Base-by-base conservation (phyloP, 176 grass and related monocot genomes). In the Musa troglodytarum region DNA sequence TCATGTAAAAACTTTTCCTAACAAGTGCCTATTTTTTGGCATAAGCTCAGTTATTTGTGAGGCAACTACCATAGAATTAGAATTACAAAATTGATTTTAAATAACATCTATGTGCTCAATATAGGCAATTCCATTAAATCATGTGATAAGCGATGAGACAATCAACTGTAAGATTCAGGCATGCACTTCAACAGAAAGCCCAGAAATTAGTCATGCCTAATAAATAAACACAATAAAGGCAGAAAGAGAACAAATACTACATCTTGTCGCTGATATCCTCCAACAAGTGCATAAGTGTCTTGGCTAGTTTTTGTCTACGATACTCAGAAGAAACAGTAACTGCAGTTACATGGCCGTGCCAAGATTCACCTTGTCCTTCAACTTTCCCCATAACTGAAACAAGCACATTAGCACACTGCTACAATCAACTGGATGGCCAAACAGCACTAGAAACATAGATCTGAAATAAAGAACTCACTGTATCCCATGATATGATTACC, bases 341-440 rank as follows among this genome's bases (percentile, higher is more conserved):
- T 34, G 95, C 95, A 17, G 95, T 98, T 56, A 98, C 95, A 34
- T 98, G 95, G 20, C 95, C 95, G 80, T 98, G 95, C 95, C 95
- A 98, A 52, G 86, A 93, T 82, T 98, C 95, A 73, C 95, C 95
- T 91, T 98, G 90, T 22, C 95, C 95, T 91, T 98, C 95, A 65
- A 98, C 95, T 84, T 98, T 98, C 25, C 95, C 95, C 95, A 98
- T 98, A 52, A 98, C 95, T 98, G 80, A 71, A 89, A 76, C 54
- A 85, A 43, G 87, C 17, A 43, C 2, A 22, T 54, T 76, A 73
- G 21, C 70, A 52, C n/a, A 34, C 82, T 15, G 15, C 1, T 14
- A 43, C 2, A 68, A 16, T 43, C 11, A 68, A 71, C 15, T 22
- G 19, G 50, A 52, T 3, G 2, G 17, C 22, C 17, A 10, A 11